Conservation (phyloP, 768 basidiomycete species). For the Phaeotremella fagi region DNA sequence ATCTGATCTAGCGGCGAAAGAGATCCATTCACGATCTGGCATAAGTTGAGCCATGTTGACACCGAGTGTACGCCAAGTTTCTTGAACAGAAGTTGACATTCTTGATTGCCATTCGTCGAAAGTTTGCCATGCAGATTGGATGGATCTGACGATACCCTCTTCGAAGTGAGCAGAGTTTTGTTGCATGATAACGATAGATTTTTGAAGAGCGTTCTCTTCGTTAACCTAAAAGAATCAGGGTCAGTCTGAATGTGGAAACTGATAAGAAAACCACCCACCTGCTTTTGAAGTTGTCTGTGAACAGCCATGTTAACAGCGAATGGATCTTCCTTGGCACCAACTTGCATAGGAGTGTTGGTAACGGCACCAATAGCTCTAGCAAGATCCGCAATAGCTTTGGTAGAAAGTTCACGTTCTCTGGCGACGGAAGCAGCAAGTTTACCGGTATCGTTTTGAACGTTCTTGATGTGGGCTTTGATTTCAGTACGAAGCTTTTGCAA, state of each 20-base stretch:
- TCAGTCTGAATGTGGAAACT: background rate
- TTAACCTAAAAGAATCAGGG: slow-evolving; percentile 55
- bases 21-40: slow-evolving; percentile 90
- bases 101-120: slow-evolving; percentile 80
- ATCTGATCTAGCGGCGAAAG: slow-evolving; percentile 86
- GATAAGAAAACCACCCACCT: slow-evolving; percentile 49
- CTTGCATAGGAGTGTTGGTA: slow-evolving; percentile 88
- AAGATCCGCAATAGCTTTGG: slow-evolving; percentile 79
- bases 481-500: slow-evolving; percentile 89
- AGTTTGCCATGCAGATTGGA: slow-evolving; percentile 96
- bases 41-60: slow-evolving; percentile 70
- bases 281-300: slow-evolving; percentile 52
- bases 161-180: slow-evolving; percentile 96
- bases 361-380: slow-evolving; percentile 78
- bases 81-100: slow-evolving; percentile 66
- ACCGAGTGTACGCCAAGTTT: slow-evolving; percentile 68
- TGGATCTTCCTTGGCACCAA: slow-evolving; percentile 76
- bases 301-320: slow-evolving; percentile 54
- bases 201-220: slow-evolving; percentile 97
- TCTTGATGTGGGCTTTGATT: slow-evolving; percentile 97
- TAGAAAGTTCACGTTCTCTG: slow-evolving; percentile 83
- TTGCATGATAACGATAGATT: slow-evolving; percentile 96
- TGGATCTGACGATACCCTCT: slow-evolving; percentile 86
- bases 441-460: slow-evolving; percentile 91
- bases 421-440: slow-evolving; percentile 86